A percentile compares a stretch with the other conserved stretches of the same genome.
These are phyloP conservation scores for Scheffersomyces spartinae DNA, from an alignment of 805 yeast genomes.

Conservation along the genomic window DNA sequence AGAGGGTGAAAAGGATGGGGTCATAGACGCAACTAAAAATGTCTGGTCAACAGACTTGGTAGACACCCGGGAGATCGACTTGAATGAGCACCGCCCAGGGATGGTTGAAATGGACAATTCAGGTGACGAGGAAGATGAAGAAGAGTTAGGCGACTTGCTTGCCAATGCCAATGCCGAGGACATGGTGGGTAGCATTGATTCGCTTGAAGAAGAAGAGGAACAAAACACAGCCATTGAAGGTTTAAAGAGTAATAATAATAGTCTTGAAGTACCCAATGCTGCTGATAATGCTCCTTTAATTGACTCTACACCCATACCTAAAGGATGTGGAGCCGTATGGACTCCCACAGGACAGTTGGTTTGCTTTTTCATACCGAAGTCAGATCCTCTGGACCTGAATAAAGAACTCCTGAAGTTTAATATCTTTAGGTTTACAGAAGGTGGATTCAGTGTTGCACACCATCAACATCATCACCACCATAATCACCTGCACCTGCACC, in stretches of 20 bases:
- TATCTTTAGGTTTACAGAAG: slow-evolving; percentile 30
- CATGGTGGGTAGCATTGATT: slow-evolving; percentile 11
- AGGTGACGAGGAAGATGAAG: slow-evolving; percentile 14
- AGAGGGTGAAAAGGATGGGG: slow-evolving; percentile 16
- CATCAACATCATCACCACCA: slow-evolving; percentile 7
- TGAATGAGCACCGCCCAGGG: too few relatives aligned
- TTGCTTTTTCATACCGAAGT: slow-evolving; percentile 66
- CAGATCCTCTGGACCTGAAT: slow-evolving; percentile 21
- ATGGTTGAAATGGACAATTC: too few relatives aligned
- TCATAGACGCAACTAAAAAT: slow-evolving; percentile 5
- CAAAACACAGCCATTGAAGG: slow-evolving; percentile 6
- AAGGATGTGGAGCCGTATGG: slow-evolving; percentile 91
- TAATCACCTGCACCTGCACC: slow-evolving; percentile 7
- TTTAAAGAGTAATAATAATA: slow-evolving; percentile 6
- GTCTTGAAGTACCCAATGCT: slow-evolving; percentile 2
- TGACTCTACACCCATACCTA: slow-evolving; percentile 85
- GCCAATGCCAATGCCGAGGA: slow-evolving; percentile 31
- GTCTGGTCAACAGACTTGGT: too few relatives aligned
- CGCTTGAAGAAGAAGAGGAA: slow-evolving; percentile 8
- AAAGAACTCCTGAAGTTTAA: slow-evolving; percentile 38
- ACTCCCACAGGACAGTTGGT: slow-evolving; percentile 65
- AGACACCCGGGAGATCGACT: too few relatives aligned
- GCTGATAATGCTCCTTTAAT: slow-evolving; percentile 19
- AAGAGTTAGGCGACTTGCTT: slow-evolving; percentile 17
- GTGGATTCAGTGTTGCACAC: slow-evolving; percentile 32